Evolutionary conservation across 2,329 filamentous ascomycete genomes (phyloP).

Genomic region (Botrytis squamosa): DNA sequence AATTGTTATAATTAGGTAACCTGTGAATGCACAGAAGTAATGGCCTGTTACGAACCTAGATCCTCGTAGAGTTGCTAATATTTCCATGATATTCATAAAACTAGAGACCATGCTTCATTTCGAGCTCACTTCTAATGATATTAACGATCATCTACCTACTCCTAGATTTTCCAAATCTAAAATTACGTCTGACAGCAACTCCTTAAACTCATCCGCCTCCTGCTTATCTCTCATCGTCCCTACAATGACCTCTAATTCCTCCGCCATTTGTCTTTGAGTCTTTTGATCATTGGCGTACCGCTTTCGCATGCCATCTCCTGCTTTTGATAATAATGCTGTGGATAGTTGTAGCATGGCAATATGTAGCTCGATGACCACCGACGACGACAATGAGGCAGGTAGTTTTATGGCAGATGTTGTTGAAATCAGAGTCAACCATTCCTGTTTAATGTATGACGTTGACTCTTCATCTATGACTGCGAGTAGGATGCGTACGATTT

Average conservation of each 20-base stretch:
- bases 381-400: conserved; percentile 14
- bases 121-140: neutral
- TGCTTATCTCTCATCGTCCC: conserved; percentile 31
- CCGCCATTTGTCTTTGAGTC: conserved; percentile 51
- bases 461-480: conserved; percentile 50
- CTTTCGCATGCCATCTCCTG: conserved; percentile 47
- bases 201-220: conserved; percentile 41
- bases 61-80: neutral
- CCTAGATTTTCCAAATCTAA: conserved; percentile 22
- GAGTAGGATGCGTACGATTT: conserved; percentile 56
- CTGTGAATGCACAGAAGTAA: neutral
- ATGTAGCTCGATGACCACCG: conserved; percentile 46
- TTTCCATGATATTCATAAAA: neutral
- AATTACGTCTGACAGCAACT: conserved; percentile 41
- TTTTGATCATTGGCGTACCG: conserved; percentile 52
- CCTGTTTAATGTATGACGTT: conserved; percentile 46
- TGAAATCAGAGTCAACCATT: conserved; percentile 58
- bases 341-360: conserved; percentile 57
- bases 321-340: conserved; percentile 50
- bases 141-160: neutral
- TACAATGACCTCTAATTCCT: conserved; percentile 41
- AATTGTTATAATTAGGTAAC: neutral
- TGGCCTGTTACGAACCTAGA: neutral
- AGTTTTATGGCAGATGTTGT: conserved; percentile 44
- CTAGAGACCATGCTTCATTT: too few species aligned